Percentiles rank a stretch among this genome's conserved stretches.
These are phyloP conservation scores for Zygosaccharomyces sapae DNA, from an alignment of 1,139 yeast species.

Conservation along the genomic window DNA sequence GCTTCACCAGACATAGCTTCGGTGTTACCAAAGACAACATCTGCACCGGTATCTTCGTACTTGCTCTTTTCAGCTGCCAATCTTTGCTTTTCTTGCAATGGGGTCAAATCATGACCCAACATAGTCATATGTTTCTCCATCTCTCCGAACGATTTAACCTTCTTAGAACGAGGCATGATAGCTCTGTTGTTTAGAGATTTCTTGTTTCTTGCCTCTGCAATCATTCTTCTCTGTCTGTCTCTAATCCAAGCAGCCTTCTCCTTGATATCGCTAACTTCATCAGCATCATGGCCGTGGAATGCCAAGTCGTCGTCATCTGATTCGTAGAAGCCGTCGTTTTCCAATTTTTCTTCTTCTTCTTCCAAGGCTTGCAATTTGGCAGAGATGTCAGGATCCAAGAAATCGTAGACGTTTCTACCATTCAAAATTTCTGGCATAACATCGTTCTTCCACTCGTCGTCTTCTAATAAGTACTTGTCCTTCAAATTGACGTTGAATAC, in stretches of 20 bases:
- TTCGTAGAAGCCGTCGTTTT: constrained; percentile 91
- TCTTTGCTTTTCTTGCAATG: constrained; percentile 50
- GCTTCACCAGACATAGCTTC: constrained; percentile 28
- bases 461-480: constrained; percentile 85
- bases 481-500: constrained; percentile 90
- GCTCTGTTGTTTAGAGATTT: constrained; percentile 85
- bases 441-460: constrained; percentile 97
- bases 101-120: constrained; percentile 80
- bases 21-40: constrained; percentile 54
- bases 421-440: constrained; percentile 94
- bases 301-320: constrained; percentile 81
- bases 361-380: constrained; percentile 91
- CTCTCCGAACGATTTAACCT: constrained; percentile 68
- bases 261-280: constrained; percentile 66
- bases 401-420: constrained; percentile 96
- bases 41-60: constrained; percentile 64
- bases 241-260: constrained; percentile 95
- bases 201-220: constrained; percentile 80
- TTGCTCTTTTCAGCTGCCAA: constrained; percentile 41
- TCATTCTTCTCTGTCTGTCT: constrained; percentile 90
- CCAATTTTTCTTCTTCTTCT: constrained; percentile 93
- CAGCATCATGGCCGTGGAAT: constrained; percentile 66
- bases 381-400: constrained; percentile 92
- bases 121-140: constrained; percentile 87
- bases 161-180: constrained; percentile 86